These are phyloP conservation scores for Orbilia quercus DNA, from an alignment of 2,329 filamentous ascomycete genomes.

Conservation along the genomic window DNA sequence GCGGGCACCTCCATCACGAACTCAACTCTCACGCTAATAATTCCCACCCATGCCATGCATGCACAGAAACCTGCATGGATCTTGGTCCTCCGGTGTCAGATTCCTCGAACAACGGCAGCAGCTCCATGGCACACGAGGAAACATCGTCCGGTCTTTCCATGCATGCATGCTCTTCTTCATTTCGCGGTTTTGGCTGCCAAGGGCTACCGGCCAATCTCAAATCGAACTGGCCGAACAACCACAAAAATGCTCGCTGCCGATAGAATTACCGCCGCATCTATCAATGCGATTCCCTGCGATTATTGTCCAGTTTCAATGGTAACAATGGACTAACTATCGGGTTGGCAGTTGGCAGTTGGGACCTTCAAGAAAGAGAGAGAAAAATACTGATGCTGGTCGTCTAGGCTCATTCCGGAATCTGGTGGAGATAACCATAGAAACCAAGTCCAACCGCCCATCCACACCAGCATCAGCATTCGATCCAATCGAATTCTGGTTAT, in stretches of 20 bases:
- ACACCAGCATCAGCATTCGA: neutral
- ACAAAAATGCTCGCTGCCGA: neutral
- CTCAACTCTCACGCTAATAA: too few relatives aligned
- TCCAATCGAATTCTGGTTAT: constrained; percentile 20
- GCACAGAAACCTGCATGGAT: constrained; percentile 24
- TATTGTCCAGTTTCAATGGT: constrained; percentile 32
- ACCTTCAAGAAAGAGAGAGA: constrained; percentile 24
- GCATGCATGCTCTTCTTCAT: neutral
- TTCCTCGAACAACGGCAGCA: constrained; percentile 22
- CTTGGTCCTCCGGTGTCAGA: constrained; percentile 19
- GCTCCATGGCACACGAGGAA: constrained; percentile 7
- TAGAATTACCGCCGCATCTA: constrained; percentile 12
- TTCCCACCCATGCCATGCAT: constrained; percentile 22
- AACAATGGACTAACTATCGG: constrained; percentile 15
- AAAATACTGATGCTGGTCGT: constrained; percentile 10
- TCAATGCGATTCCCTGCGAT: constrained; percentile 21
- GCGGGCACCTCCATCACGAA: too few relatives aligned
- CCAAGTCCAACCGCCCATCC: constrained; percentile 42
- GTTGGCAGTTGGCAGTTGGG: too few relatives aligned
- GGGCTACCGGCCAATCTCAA: constrained; percentile 1
- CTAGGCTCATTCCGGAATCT: constrained; percentile 42
- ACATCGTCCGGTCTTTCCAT: constrained; percentile 39
- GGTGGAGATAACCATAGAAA: constrained; percentile 56
- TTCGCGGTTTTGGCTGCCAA: constrained; percentile 17
- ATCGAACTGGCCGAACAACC: neutral